Conservation (phyloP, 805 yeast genomes). For the Pichia phayaonensis region DNA sequence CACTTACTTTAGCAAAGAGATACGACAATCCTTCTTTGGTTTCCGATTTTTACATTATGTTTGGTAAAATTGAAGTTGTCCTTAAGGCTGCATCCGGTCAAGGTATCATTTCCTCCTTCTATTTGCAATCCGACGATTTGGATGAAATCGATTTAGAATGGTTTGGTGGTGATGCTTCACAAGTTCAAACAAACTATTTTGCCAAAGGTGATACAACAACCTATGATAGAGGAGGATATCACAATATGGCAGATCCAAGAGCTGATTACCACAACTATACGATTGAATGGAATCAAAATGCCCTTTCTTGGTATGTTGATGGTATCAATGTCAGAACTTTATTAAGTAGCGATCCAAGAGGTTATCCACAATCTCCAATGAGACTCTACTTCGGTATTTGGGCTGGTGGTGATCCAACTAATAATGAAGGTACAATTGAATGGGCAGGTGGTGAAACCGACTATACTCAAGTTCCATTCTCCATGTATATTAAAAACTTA, state of each 20-base stretch:
- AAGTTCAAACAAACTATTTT: constrained; percentile 74
- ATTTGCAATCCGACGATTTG: constrained; percentile 72
- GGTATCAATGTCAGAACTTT: constrained; percentile 63
- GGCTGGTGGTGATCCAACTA: constrained; percentile 75
- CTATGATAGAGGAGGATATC: constrained; percentile 75
- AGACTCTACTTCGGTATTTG: constrained; percentile 51
- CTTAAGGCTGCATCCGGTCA: constrained; percentile 67
- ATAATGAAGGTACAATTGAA: constrained; percentile 59
- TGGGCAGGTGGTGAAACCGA: constrained; percentile 81
- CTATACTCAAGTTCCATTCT: constrained; percentile 57
- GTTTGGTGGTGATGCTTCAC: constrained; percentile 70
- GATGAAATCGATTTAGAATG: constrained; percentile 90
- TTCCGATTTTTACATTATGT: constrained; percentile 81
- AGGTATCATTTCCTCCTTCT: constrained; percentile 77
- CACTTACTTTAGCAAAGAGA: constrained; percentile 49
- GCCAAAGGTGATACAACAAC: constrained; percentile 73
- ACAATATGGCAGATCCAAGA: constrained; percentile 50
- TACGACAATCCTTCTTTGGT: constrained; percentile 72
- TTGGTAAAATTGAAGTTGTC: constrained; percentile 71
- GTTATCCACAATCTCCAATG: constrained; percentile 93
- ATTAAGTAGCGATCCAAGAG: constrained; percentile 43
- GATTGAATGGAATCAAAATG: constrained; percentile 71
- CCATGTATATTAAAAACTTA: constrained; percentile 54
- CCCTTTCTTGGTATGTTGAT: constrained; percentile 64
- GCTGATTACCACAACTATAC: constrained; percentile 66